Evolutionary conservation across 2,329 filamentous ascomycete genomes (phyloP).

Genomic region (Penicillium glabrum): DNA sequence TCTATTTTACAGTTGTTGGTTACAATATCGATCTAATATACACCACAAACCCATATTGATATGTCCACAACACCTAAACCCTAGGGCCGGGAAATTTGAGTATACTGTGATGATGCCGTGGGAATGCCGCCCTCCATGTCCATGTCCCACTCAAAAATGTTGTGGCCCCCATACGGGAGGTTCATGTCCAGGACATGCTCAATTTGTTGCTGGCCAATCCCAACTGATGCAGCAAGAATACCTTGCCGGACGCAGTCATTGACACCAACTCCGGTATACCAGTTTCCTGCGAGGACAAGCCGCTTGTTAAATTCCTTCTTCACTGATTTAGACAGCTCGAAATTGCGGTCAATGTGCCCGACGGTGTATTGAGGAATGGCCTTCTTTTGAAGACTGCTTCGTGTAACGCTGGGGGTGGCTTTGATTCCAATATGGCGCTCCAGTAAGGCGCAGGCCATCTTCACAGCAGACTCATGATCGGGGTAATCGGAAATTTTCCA

Average conservation of each 20-base stretch:
- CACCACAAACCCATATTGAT: background rate
- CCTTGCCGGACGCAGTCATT: constrained; percentile 59
- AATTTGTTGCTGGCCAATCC: constrained; percentile 35
- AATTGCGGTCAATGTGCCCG: constrained; percentile 68
- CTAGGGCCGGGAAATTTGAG: background rate
- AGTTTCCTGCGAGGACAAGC: constrained; percentile 62
- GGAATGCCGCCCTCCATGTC: constrained; percentile 32
- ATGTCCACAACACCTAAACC: background rate
- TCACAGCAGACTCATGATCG: constrained; percentile 62
- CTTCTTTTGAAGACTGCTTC: constrained; percentile 62
- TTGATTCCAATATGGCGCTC: constrained; percentile 72
- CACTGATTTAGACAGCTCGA: constrained; percentile 56
- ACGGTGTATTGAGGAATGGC: constrained; percentile 91
- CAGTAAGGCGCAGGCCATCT: constrained; percentile 69
- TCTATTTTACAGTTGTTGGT: background rate
- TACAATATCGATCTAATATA: background rate
- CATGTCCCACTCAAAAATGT: constrained; percentile 27
- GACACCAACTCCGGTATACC: constrained; percentile 52
- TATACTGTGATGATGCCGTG: constrained; percentile 22
- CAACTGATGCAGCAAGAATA: constrained; percentile 51
- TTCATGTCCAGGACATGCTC: constrained; percentile 3
- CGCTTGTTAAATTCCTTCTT: constrained; percentile 58
- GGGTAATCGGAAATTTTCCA: constrained; percentile 58
- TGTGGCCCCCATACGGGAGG: constrained; percentile 7
- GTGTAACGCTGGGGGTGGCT: constrained; percentile 60